Evolutionary conservation across 768 basidiomycete species (phyloP), one percentile per base, ranked within the genome.

Genomic region (Mycena amicta): DNA sequence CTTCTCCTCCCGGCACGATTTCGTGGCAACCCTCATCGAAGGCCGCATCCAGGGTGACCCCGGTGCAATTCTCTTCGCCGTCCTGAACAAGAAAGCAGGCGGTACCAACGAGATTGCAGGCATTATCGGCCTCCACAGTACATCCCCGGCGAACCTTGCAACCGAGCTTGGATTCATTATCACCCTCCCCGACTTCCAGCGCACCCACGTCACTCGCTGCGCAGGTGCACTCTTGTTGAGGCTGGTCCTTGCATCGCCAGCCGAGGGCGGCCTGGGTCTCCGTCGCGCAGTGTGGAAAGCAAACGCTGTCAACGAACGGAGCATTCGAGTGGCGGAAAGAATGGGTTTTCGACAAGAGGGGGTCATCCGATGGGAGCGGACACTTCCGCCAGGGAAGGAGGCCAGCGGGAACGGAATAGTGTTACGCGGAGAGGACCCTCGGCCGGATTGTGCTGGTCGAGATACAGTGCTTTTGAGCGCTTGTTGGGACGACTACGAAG

Each of bases 221-320:
- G 79, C 80, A 1, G 70, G 78, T 15, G 83, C 82, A 0, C 65
- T 84, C 2, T 70, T 86, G 8, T 71, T 92, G 20, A 71, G 75
- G 18, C 82, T 79, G 51, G 72, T 80, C 6, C 68, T 82, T 15
- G 72, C 81, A 52, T 56, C 71, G 2, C 79, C 82, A 0, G 66
- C 66, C 5, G 67, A 68, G 15, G 70, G 75, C 26, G 83, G 82
- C 1, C 72, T 89, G 2, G 82, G 83, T 0, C 67, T 90, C 31
- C 78, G 88, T 3, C 77, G 88, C 11, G 82, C 88, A 0, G 81
- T 82, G 27, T 91, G 87, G 84, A 78, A 80, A 59, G 76, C 85
- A 3, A 80, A 84, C 50, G 65, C 70, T 15, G 54, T 66, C 23
- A 90, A 90, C 65, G 50, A 43, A 12, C 64, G 74, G 0, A 86